Evolutionary conservation across 306 rosid species (phyloP), one percentile per base, ranked within the genome.

Genomic region (Prinsepia uniflora): DNA sequence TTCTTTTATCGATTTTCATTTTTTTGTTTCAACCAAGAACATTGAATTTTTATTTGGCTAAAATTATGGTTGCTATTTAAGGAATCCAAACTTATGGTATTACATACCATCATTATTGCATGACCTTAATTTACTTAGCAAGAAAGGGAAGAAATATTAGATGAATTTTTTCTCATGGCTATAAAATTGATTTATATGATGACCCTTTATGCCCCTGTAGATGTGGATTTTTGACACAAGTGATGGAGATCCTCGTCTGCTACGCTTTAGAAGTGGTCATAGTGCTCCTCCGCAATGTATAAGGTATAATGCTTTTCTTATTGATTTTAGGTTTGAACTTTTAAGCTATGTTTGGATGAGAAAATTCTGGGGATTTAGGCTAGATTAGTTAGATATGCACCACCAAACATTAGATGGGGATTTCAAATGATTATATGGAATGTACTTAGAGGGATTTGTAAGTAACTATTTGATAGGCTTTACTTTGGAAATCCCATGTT

Each of bases 181-280:
- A 18, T 49, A 50, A 22, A 59, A 50, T 71, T 36, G 46, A 67
- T 76, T 17, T 44, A 12, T 43, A 17, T 34, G 30, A 1, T 30
- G 36, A 30, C 52, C 67, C 19, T 10, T 46, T 52, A 64, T 68
- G 70, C 41, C 52, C 22, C 5, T 67, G 49, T 80, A 93, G 98
- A 93, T 90, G 97, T 93, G 97, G 98, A 90, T 90, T 75, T 93
- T 93, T 72, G 96, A 90, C 81, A 87, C 96, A 69, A 90, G 86
- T 50, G 98, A 90, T 70, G 96, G 98, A 73, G 96, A 90, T 75
- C 92, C 97, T 74, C 94, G 93, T 43, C 95, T 93, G 75, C 60
- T 88, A 66, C 90, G 96, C 65, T 93, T 93, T 79, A 86, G 96
- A 80, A 84, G 92, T 68, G 98, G 97, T 41, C 98, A 94, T 46